Evolutionary conservation across 768 basidiomycete species (phyloP), one percentile per base, ranked within the genome.

Genomic region (Artomyces pyxidatus): DNA sequence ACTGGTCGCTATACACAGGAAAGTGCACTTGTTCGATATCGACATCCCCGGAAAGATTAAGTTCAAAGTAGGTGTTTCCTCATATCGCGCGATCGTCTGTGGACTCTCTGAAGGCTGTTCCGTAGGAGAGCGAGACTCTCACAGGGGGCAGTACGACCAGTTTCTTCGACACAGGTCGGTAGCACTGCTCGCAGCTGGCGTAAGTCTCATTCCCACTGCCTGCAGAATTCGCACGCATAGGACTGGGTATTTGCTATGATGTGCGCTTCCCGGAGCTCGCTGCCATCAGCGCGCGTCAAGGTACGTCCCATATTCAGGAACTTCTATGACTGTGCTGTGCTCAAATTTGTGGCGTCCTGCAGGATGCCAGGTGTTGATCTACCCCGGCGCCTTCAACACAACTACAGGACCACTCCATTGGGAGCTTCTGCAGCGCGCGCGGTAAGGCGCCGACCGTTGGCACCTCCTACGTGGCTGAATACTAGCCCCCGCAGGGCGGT

Each of bases 371-470:
- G 75, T 88, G 7, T 77, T 96, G 57, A 77, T 97, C 45, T 97
- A 97, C 65, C 96, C 96, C 0, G 81, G 83, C 10, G 96, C 96
- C 12, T 98, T 99, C 77, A 99, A 97, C 63, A 68, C 80, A 59
- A 96, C 93, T 3, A 98, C 96, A 0, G 96, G 96, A 0, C 94
- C 94, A 1, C 68, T 96, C 41, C 92, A 98, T 64, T 99, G 96
- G 96, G 88, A 93, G 58, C 71, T 99, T 3, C 73, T 99, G 19
- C 88, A 89, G 61, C 77, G 88, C 43, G 83, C 84, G 48, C 72
- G 92, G 90, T 87, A 60, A 45, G 38, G 27, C 45, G 45, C 9
- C 47, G n/a, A 17, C 25, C 39, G 35, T 29, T 2, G 19, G 2
- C 27, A 23, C 14, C 6, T 41, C 7, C 37, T 17, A 45, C 14